Conservation (phyloP, 164 flowering plant genomes). For the Nymphaea colorata region DNA sequence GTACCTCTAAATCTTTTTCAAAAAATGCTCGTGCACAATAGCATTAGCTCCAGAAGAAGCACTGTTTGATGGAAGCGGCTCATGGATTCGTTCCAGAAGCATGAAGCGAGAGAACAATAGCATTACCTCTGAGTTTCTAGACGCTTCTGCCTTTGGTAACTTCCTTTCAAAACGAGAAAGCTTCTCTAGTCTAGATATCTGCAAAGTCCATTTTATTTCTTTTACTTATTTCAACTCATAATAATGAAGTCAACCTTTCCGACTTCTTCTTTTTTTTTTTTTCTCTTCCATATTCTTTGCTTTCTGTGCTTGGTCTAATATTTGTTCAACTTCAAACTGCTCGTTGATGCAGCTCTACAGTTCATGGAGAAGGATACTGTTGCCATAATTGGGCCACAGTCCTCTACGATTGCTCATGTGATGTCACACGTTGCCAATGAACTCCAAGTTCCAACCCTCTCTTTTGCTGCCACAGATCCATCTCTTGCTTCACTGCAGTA, state of each 20-base stretch:
- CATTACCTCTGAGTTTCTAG: no score
- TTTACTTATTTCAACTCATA: no score
- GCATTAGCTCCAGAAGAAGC: no score
- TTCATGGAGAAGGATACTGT: constrained; percentile 71
- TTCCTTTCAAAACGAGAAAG: neutral
- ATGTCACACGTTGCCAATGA: constrained; percentile 64
- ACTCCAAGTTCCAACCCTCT: constrained; percentile 73
- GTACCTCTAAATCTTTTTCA: no score
- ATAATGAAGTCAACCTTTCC: neutral
- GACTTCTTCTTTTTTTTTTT: neutral
- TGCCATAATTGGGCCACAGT: constrained; percentile 84
- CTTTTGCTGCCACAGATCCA: constrained; percentile 91
- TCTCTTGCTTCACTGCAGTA: constrained; percentile 65
- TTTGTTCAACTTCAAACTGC: neutral
- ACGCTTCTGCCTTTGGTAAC: neutral
- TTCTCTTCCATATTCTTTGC: neutral
- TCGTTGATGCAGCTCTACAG: constrained; percentile 40
- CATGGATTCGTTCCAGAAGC: no score
- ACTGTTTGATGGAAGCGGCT: no score
- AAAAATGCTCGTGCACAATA: no score
- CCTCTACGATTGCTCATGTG: constrained; percentile 68
- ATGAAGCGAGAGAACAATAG: no score
- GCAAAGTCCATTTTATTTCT: no score
- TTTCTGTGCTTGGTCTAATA: neutral
- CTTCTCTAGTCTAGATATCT: no score